Evolutionary conservation across 148 eudicot genomes (phyloP).

Genomic region (Rhododendron mucronatum): DNA sequence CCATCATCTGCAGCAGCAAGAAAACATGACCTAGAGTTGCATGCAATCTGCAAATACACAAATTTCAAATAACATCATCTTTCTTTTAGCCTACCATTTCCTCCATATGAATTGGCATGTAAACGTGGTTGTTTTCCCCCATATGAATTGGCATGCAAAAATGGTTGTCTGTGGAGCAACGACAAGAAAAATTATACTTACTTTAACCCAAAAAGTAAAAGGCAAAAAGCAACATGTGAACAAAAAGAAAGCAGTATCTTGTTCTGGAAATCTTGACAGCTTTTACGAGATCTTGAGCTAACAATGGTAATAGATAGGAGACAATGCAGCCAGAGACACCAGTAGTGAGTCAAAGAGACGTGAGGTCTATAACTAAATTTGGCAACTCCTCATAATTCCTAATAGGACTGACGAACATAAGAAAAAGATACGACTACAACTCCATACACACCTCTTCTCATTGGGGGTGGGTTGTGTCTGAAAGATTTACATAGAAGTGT

Average conservation of each 20-base stretch:
- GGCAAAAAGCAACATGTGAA: neutral
- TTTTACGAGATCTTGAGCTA: neutral
- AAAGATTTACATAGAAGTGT: neutral
- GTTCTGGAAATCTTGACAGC: neutral
- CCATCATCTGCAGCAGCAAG: constrained; percentile 96
- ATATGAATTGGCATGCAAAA: neutral
- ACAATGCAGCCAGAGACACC: neutral
- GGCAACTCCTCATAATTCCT: neutral
- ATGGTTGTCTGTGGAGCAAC: neutral
- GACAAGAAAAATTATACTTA: neutral
- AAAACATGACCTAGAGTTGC: constrained; percentile 78
- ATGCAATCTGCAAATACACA: constrained; percentile 50
- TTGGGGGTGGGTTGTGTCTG: neutral
- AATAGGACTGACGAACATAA: neutral
- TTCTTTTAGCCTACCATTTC: neutral
- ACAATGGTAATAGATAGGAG: neutral
- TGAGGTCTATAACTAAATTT: neutral
- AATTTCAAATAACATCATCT: neutral
- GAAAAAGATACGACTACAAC: neutral
- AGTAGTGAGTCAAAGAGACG: neutral
- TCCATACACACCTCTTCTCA: neutral
- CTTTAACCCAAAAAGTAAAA: neutral
- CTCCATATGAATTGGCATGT: neutral
- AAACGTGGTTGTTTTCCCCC: neutral
- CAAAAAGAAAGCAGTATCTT: neutral